Evolutionary conservation across 2,329 filamentous ascomycete genomes (phyloP), one percentile per base, ranked within the genome.

Genomic region (Thelonectria discophora): DNA sequence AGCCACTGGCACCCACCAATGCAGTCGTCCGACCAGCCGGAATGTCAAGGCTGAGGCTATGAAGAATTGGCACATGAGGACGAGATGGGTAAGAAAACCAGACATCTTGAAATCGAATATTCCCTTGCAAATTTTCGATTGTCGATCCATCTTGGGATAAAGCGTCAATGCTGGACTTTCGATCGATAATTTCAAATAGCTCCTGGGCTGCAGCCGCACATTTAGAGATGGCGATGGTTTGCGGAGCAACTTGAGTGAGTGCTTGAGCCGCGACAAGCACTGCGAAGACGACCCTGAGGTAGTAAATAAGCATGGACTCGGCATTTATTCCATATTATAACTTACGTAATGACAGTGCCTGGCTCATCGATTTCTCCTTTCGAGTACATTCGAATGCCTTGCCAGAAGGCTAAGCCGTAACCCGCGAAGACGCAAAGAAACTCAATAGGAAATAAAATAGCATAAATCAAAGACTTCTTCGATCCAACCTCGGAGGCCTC

Each of bases 31-130:
- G 81, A 15, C 79, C 77, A 3, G 79, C 76, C 13, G 79, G 78
- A 20, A 86, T 78, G 3, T 74, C 72, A 3, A 85, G 70, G 51
- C 76, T 71, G 11, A 85, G 69, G 0, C 75, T 72, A 34, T 79
- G 69, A 1, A 85, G 73, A 3, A 86, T 78, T 3, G 76, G 72
- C 11, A 84, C 78, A 37, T 79, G 80, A 0, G 85, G 81, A 1
- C 87, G 81, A 5, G 85, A 81, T n/a, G 86, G 86, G 66, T 88
- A 88, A 0, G 82, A 74, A 66, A 89, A 88, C 18, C 70, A 73
- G 8, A 88, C 75, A 37, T 81, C 73, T 2, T 71, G 66, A 3
- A 88, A 76, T 50, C 79, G 75, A 34, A 88, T 84, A 15, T 83
- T 76, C 1, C 79, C 81, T 11, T 67, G 61, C 39, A 79, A 75